These are phyloP conservation scores for Apostasia ramifera DNA, from an alignment of 106 monocot genomes.

Conservation along the genomic window DNA sequence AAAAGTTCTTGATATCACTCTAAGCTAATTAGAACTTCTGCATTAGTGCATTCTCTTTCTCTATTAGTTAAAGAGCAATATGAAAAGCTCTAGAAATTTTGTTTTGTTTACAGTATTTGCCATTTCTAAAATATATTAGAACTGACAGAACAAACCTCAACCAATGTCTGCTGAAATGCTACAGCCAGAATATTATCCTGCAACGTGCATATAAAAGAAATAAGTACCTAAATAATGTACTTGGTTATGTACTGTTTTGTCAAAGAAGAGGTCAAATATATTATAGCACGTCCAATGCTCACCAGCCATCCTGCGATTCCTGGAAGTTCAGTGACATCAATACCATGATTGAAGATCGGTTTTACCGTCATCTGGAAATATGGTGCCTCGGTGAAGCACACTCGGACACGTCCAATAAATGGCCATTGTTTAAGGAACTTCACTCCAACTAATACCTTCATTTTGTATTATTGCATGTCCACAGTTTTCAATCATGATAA, in stretches of 20 bases:
- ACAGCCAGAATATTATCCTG: slow-evolving; percentile 80
- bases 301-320: slow-evolving; percentile 97
- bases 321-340: slow-evolving; percentile 93
- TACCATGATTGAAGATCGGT: slow-evolving; percentile 75
- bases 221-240: not conserved
- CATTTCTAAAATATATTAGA: not conserved
- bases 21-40: too few relatives aligned
- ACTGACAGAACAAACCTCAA: slow-evolving; percentile 51
- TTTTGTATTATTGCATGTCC: not conserved
- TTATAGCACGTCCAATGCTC: slow-evolving; percentile 5
- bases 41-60: too few relatives aligned
- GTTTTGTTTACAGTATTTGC: not conserved
- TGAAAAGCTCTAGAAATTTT: not conserved
- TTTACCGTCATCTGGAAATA: slow-evolving; percentile 94
- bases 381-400: slow-evolving; percentile 88
- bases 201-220: slow-evolving; percentile 1
- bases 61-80: too few relatives aligned
- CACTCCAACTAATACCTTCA: slow-evolving; percentile 80
- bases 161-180: slow-evolving; percentile 88
- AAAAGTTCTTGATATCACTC: too few relatives aligned
- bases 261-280: not conserved
- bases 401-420: slow-evolving; percentile 69
- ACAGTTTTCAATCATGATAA: not conserved
- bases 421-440: slow-evolving; percentile 84
- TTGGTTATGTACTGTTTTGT: not conserved